Conservation (phyloP, 73 alveolate genomes). For the Symbiodinium pilosum region DNA sequence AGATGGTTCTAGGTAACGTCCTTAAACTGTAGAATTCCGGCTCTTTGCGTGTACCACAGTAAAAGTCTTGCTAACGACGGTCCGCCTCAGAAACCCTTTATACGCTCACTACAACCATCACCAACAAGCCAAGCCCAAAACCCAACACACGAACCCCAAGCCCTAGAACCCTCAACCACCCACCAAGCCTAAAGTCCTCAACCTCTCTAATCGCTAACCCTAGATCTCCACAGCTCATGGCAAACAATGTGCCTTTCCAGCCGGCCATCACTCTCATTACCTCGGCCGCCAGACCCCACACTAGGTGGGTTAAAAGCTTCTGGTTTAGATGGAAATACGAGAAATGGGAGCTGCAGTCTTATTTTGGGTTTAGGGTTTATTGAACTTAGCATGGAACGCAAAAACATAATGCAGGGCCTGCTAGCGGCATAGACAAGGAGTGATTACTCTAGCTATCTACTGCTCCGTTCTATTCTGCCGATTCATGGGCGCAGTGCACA, state of each 20-base stretch:
- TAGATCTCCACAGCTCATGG: not conserved
- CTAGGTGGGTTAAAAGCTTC: no score
- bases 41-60: not conserved
- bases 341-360: no score
- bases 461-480: no score
- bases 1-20: not conserved
- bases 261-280: slow-evolving; percentile 63
- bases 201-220: not conserved
- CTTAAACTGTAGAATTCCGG: not conserved
- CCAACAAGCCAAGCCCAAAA: not conserved
- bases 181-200: not conserved
- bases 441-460: no score
- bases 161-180: not conserved
- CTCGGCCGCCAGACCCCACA: not conserved
- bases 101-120: no score
- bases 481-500: no score
- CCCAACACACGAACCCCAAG: not conserved
- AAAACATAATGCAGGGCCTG: no score
- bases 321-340: no score
- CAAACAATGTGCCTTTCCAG: slow-evolving; percentile 33
- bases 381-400: no score
- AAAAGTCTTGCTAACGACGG: not conserved
- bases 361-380: no score
- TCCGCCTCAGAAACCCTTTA: no score
- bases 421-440: no score